Evolutionary conservation across 2,329 filamentous ascomycete genomes (phyloP).

Genomic region (Alternaria panax): DNA sequence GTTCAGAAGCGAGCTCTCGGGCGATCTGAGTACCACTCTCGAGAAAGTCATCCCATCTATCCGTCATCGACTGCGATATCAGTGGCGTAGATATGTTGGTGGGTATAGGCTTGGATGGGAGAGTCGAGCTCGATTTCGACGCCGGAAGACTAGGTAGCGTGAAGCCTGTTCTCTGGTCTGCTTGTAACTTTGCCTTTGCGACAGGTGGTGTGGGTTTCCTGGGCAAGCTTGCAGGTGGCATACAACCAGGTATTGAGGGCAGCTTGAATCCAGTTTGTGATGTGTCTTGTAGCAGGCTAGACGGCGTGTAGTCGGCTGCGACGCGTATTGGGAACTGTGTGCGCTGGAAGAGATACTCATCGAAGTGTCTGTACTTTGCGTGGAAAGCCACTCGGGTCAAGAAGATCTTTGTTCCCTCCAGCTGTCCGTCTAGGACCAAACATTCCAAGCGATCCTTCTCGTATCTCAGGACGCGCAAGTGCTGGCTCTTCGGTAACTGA

Average conservation of each 20-base stretch:
- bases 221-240: constrained; percentile 5
- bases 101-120: neutral
- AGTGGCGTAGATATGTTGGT: neutral
- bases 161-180: constrained; percentile 30
- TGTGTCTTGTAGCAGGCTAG: constrained; percentile 8
- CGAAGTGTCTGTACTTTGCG: constrained; percentile 40
- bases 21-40: constrained; percentile 57
- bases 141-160: constrained; percentile 37
- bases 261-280: constrained; percentile 31
- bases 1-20: constrained; percentile 48
- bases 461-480: constrained; percentile 38
- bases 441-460: constrained; percentile 43
- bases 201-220: constrained; percentile 13
- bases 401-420: constrained; percentile 43
- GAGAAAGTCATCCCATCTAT: constrained; percentile 51
- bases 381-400: constrained; percentile 39
- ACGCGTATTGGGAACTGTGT: constrained; percentile 46
- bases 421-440: constrained; percentile 43
- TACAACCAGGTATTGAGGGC: constrained; percentile 23
- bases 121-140: constrained; percentile 20
- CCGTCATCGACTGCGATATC: constrained; percentile 6
- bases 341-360: constrained; percentile 34
- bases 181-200: constrained; percentile 3
- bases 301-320: constrained; percentile 22
- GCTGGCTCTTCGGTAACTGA: constrained; percentile 42